A percentile compares a stretch with the other conserved stretches of the same genome.
Conservation (phyloP, 2,329 filamentous ascomycete genomes). For the Penicillium janthinellum region DNA sequence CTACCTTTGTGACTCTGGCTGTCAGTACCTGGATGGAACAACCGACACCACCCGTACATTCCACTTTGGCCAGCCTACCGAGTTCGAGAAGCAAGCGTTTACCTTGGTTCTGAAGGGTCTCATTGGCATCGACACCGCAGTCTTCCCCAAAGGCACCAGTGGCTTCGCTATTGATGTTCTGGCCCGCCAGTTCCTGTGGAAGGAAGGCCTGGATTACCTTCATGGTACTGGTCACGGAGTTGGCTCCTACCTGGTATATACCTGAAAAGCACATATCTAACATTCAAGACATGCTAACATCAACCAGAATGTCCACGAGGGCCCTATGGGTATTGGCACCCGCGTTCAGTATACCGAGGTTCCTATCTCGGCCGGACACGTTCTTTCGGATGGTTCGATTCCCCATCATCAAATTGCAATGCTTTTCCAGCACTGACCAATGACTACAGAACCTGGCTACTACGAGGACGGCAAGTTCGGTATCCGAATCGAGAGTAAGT, state of each 20-base stretch:
- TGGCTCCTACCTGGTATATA: constrained; percentile 72
- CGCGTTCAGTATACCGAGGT: constrained; percentile 90
- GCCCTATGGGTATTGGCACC: constrained; percentile 93
- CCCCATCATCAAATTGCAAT: not conserved
- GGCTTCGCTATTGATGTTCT: constrained; percentile 88
- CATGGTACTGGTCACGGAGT: constrained; percentile 97
- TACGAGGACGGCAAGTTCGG: constrained; percentile 96
- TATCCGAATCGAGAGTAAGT: constrained; percentile 82
- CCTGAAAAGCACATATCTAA: not conserved
- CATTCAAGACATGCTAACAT: constrained; percentile 18
- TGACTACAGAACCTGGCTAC: constrained; percentile 75
- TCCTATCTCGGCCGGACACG: constrained; percentile 84
- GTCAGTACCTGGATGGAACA: constrained; percentile 93
- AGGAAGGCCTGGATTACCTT: constrained; percentile 88
- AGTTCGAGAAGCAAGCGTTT: constrained; percentile 83
- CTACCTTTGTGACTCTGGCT: constrained; percentile 95
- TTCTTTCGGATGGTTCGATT: constrained; percentile 72
- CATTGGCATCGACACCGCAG: constrained; percentile 79
- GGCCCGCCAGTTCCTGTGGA: constrained; percentile 91
- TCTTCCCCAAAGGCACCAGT: constrained; percentile 93
- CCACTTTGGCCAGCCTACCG: constrained; percentile 83
- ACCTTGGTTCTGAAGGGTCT: constrained; percentile 94
- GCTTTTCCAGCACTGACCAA: constrained; percentile 2
- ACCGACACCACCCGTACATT: constrained; percentile 93
- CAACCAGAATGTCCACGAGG: constrained; percentile 83